These are phyloP conservation scores for Petunia secreta DNA, from an alignment of 257 asterid genomes.

Conservation along the genomic window DNA sequence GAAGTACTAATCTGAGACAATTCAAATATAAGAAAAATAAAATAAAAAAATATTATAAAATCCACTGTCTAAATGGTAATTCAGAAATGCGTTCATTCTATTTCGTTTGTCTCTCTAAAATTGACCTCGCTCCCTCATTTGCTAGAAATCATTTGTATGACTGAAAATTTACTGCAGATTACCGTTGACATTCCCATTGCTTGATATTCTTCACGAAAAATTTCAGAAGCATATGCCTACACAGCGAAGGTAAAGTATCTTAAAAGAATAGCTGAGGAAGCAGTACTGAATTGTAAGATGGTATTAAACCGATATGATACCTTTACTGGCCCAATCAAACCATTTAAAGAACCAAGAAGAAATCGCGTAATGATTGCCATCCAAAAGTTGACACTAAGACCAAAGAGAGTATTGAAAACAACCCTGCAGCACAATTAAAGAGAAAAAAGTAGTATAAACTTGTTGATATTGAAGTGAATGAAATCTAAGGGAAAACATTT, in stretches of 20 bases:
- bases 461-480: neutral
- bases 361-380: conserved; percentile 80
- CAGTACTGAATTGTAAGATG: neutral
- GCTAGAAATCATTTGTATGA: neutral
- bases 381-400: conserved; percentile 74
- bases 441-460: conserved; percentile 10
- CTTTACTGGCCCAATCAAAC: conserved; percentile 82
- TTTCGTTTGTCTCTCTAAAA: neutral
- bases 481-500: conserved; percentile 28
- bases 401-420: conserved; percentile 82
- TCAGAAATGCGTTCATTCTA: neutral
- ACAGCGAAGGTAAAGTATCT: conserved; percentile 18
- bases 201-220: conserved; percentile 67
- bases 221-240: conserved; percentile 81
- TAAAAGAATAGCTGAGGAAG: conserved; percentile 8
- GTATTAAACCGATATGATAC: conserved; percentile 34
- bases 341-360: conserved; percentile 78
- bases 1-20: conserved; percentile 63
- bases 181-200: conserved; percentile 66
- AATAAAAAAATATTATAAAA: conserved; percentile 12
- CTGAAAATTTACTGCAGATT: conserved; percentile 25
- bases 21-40: neutral
- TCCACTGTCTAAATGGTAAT: neutral
- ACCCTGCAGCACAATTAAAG: conserved; percentile 48
- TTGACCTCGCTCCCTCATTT: neutral